These are phyloP conservation scores for Irpex sp. DNA, from an alignment of 1,284 basidiomycete genomes.

Conservation along the genomic window DNA sequence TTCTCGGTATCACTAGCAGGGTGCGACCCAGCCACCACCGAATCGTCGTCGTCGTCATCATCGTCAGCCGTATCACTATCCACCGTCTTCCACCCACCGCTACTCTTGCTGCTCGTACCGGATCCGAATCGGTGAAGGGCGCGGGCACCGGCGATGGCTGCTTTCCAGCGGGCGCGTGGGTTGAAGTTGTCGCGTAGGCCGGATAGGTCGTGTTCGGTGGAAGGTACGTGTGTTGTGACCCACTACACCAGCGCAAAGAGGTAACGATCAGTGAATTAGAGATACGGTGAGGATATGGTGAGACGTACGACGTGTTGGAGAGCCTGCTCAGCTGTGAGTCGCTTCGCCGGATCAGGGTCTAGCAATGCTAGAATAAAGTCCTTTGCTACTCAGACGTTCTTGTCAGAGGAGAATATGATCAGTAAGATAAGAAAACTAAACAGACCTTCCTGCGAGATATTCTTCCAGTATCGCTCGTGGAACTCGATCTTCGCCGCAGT, in stretches of 20 bases:
- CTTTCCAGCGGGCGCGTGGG: constrained; percentile 63
- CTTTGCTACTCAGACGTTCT: constrained; percentile 56
- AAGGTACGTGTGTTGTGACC: constrained; percentile 59
- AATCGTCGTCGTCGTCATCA: constrained; percentile 19
- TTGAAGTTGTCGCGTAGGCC: constrained; percentile 81
- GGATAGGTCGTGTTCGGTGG: constrained; percentile 68
- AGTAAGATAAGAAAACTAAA: neutral
- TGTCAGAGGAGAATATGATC: neutral
- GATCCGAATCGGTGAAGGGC: constrained; percentile 40
- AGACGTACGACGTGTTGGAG: constrained; percentile 44
- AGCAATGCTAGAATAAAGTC: constrained; percentile 79
- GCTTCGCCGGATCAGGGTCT: constrained; percentile 66
- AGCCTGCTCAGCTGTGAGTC: constrained; percentile 77
- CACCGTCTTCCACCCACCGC: constrained; percentile 24
- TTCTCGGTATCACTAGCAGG: neutral
- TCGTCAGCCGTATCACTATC: constrained; percentile 26
- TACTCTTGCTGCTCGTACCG: constrained; percentile 17
- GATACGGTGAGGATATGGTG: neutral
- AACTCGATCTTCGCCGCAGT: constrained; percentile 84
- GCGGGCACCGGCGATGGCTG: constrained; percentile 62
- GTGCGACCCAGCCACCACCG: neutral
- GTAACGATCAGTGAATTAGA: neutral
- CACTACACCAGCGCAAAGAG: constrained; percentile 41
- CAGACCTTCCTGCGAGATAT: constrained; percentile 72
- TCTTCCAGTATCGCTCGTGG: constrained; percentile 93